Evolutionary conservation across 1,284 basidiomycete genomes (phyloP).

Genomic region (Microbotryum intermedium): DNA sequence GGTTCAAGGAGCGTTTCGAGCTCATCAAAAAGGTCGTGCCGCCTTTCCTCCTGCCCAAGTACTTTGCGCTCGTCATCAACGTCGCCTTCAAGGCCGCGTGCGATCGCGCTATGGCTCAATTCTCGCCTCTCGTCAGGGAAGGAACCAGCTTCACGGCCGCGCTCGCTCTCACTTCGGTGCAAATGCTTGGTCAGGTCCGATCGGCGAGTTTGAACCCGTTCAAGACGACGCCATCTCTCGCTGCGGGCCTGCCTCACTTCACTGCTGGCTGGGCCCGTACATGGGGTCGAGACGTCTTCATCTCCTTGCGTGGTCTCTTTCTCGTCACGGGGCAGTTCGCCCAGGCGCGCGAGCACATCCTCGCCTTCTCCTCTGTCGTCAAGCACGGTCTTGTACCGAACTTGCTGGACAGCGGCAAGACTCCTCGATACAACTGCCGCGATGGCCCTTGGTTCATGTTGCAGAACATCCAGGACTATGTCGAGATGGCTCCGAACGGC

Average conservation of each 20-base stretch:
- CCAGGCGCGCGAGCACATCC: constrained; percentile 74
- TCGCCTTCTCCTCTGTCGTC: constrained; percentile 47
- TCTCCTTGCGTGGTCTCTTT: constrained; percentile 83
- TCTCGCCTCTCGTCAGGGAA: constrained; percentile 68
- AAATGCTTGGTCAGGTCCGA: constrained; percentile 83
- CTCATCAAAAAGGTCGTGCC: constrained; percentile 63
- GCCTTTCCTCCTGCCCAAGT: constrained; percentile 82
- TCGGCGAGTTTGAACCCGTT: constrained; percentile 68
- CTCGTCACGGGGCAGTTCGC: constrained; percentile 82
- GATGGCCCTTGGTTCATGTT: constrained; percentile 98
- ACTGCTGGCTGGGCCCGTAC: constrained; percentile 81
- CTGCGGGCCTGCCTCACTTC: constrained; percentile 92
- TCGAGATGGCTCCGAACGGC: constrained; percentile 73
- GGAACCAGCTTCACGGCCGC: constrained; percentile 84
- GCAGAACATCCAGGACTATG: constrained; percentile 95
- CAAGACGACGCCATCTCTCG: constrained; percentile 65
- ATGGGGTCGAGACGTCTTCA: constrained; percentile 88
- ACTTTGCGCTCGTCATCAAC: constrained; percentile 79
- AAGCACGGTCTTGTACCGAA: constrained; percentile 67
- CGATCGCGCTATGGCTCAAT: constrained; percentile 68
- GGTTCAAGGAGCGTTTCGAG: constrained; percentile 77
- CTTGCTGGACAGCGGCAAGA: constrained; percentile 47
- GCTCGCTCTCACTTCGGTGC: constrained; percentile 73
- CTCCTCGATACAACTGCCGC: constrained; percentile 68
- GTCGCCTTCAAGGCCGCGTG: constrained; percentile 84